These are phyloP conservation scores for Lyophyllum atratum DNA, from an alignment of 768 basidiomycete species.

Conservation along the genomic window DNA sequence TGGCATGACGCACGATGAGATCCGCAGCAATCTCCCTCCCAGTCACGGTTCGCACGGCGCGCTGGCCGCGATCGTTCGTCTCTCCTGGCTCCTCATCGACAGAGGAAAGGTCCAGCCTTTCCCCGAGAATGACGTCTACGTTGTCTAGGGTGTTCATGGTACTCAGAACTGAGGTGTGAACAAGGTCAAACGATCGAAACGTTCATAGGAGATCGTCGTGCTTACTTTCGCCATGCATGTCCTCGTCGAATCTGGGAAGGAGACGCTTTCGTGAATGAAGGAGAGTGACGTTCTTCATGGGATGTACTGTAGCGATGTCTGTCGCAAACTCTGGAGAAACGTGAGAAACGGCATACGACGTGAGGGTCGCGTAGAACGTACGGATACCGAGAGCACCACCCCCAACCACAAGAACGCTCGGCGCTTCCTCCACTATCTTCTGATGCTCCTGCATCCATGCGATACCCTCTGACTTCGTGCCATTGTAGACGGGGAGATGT, in stretches of 20 bases:
- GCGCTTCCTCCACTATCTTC: slow-evolving; percentile 43
- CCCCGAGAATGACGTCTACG: slow-evolving; percentile 53
- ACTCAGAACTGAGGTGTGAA: slow-evolving; percentile 29
- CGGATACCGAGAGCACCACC: slow-evolving; percentile 76
- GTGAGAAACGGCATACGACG: not conserved
- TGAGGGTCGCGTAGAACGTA: slow-evolving; percentile 30
- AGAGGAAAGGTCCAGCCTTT: slow-evolving; percentile 49
- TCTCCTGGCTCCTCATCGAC: slow-evolving; percentile 27
- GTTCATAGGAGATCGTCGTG: not conserved
- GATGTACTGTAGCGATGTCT: slow-evolving; percentile 59
- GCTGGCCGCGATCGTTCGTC: slow-evolving; percentile 26
- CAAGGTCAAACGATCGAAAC: not conserved
- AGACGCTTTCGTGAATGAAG: slow-evolving; percentile 60
- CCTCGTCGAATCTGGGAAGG: slow-evolving; percentile 52
- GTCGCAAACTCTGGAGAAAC: slow-evolving; percentile 56
- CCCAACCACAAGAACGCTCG: slow-evolving; percentile 63
- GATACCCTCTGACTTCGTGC: slow-evolving; percentile 50
- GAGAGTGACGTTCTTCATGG: slow-evolving; percentile 54
- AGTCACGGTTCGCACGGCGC: slow-evolving; percentile 45
- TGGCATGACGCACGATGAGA: slow-evolving; percentile 44
- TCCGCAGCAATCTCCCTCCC: slow-evolving; percentile 56
- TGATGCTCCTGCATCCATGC: slow-evolving; percentile 56
- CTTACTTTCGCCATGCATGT: slow-evolving; percentile 55
- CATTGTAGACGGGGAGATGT: slow-evolving; percentile 31
- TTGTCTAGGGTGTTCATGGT: slow-evolving; percentile 39